Base-by-base conservation (phyloP, 352 stramenopile species). In the Pseudoperonospora humuli region DNA sequence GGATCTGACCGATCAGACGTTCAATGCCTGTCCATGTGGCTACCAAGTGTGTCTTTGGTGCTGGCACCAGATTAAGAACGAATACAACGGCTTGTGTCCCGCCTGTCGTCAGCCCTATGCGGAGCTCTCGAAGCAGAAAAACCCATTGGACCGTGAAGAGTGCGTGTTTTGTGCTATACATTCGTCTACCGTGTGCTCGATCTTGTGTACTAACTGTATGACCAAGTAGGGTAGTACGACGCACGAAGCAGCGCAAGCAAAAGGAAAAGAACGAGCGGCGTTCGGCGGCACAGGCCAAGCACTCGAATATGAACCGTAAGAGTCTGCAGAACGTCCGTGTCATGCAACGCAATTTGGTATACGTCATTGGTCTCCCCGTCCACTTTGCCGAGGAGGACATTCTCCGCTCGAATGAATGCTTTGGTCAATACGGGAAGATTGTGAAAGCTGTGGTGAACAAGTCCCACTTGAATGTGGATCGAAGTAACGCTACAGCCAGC, bases 31-130 rank as follows among this genome's bases (percentile, higher is more conserved):
- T 78, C 96, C 96, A 61, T 99, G 96, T 63, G 95, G 95, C 31
- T 99, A 99, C 67, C 92, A 98, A 81, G 91, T 98, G 9, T 99
- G 96, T 82, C 96, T 99, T 61, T 99, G 96, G 95, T 99, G 96
- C 73, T 99, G 96, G 95, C 93, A 99, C 49, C 89, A 97, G 50
- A 98, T 99, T 63, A 97, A 97, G 72, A 97, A 98, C 64, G 95
- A 97, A 52, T 95, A 98, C 78, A 98, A 97, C 33, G 91, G 82
- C 5, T 73, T 98, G 7, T 99, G 96, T 69, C 96, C 96, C 7
- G 96, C 95, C 7, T 99, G 96, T 62, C 86, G 96, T n/a, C 93
- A 88, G 40, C 88, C 94, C 10, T 99, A 99, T 60, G 77, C 92
- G 18, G 92, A 98, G 54, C 61, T 89, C 10, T 79, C 76, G n/a